These are phyloP conservation scores for Scutellaria minor DNA, from an alignment of 257 asterid species.

Conservation along the genomic window DNA sequence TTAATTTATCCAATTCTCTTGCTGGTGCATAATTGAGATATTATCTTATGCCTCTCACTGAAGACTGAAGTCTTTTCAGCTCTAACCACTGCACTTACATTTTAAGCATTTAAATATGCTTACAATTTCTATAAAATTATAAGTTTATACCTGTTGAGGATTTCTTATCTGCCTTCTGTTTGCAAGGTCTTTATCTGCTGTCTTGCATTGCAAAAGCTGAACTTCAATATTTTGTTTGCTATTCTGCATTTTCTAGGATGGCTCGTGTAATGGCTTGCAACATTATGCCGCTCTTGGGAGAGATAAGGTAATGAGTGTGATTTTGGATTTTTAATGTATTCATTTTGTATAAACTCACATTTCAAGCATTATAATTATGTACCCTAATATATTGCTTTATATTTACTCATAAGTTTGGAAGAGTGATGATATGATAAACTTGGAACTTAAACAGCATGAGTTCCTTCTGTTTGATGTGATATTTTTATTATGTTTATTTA, in stretches of 20 bases:
- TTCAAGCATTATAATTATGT: conserved; percentile 19
- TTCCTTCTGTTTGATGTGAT: conserved; percentile 26
- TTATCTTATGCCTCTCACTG: background rate
- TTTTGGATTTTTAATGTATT: conserved; percentile 17
- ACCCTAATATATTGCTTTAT: background rate
- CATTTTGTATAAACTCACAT: conserved; percentile 16
- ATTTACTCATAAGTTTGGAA: conserved; percentile 14
- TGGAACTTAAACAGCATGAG: background rate
- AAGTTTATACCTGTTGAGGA: background rate
- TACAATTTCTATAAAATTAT: background rate
- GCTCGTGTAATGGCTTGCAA: conserved; percentile 99
- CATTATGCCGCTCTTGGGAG: conserved; percentile 99
- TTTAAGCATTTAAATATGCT: conserved; percentile 3
- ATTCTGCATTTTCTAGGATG: conserved; percentile 67
- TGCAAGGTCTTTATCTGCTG: conserved; percentile 19
- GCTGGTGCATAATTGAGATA: background rate
- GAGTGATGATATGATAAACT: conserved; percentile 18
- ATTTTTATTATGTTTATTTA: conserved; percentile 42
- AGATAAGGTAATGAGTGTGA: conserved; percentile 69
- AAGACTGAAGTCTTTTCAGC: no score
- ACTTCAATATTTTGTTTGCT: conserved; percentile 33
- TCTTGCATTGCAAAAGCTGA: conserved; percentile 31
- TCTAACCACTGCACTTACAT: background rate
- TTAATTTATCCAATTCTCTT: background rate
- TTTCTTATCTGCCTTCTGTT: conserved; percentile 13